These are phyloP conservation scores for Ophiocordyceps sinensis DNA, from an alignment of 2,329 filamentous ascomycete species.

Conservation along the genomic window DNA sequence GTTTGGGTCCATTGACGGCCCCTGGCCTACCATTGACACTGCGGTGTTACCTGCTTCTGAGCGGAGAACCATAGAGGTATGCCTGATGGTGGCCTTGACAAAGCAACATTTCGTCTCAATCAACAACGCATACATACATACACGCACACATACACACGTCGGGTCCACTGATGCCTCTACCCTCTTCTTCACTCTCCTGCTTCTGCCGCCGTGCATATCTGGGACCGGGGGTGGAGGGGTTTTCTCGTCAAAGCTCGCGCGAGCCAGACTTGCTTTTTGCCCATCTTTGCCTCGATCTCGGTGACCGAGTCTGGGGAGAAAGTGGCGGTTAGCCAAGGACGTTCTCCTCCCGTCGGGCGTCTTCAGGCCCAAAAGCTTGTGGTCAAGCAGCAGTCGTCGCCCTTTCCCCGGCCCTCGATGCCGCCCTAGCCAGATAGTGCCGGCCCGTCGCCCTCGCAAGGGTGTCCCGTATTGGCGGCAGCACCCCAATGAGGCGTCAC, in stretches of 20 bases:
- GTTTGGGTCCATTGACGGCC: conserved; percentile 3
- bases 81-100: not conserved
- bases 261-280: no score
- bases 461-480: not conserved
- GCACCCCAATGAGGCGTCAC: not conserved
- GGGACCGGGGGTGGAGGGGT: no score
- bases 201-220: no score
- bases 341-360: not conserved
- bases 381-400: not conserved
- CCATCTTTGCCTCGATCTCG: not conserved
- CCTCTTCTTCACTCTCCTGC: no score
- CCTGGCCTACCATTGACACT: conserved; percentile 3
- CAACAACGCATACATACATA: not conserved
- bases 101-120: not conserved
- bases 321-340: not conserved
- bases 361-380: no score
- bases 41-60: conserved; percentile 3
- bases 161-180: not conserved
- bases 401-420: conserved; percentile 3
- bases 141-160: no score
- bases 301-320: not conserved
- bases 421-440: conserved; percentile 3
- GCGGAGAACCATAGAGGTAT: conserved; percentile 1
- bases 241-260: no score
- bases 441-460: not conserved